Conservation (phyloP, 2,329 filamentous ascomycete species). For the Fusarium udum region DNA sequence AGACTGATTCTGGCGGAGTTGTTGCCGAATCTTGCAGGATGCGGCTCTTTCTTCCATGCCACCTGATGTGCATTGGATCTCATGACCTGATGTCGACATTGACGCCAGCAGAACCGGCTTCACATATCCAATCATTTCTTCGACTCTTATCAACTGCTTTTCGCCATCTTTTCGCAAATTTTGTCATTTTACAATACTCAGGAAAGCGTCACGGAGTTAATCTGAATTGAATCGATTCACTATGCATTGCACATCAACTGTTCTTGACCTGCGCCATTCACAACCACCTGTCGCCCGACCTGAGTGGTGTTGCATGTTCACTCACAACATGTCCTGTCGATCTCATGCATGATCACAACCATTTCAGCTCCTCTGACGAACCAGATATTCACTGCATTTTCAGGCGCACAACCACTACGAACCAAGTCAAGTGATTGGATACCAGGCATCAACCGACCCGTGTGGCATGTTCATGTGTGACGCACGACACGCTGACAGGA, state of each 20-base stretch:
- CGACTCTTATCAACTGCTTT: not conserved
- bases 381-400: slow-evolving; percentile 13
- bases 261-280: not conserved
- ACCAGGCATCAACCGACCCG: not conserved
- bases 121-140: not conserved
- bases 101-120: not conserved
- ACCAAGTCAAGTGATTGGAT: slow-evolving; percentile 28
- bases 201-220: slow-evolving; percentile 21
- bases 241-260: not conserved
- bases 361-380: not conserved
- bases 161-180: not conserved
- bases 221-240: slow-evolving; percentile 21
- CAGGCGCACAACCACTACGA: not conserved
- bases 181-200: not conserved
- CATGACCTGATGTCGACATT: not conserved
- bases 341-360: slow-evolving; percentile 3
- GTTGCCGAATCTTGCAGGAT: not conserved
- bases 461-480: slow-evolving; percentile 21
- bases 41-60: not conserved
- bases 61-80: not conserved
- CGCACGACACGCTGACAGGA: slow-evolving; percentile 8
- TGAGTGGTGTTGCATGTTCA: not conserved
- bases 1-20: slow-evolving; percentile 28
- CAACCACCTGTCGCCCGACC: not conserved
- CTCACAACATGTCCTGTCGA: not conserved